A percentile compares a stretch with the other conserved stretches of the same genome.
phyloP scores from a whole-genome alignment of 1,284 basidiomycete species.

The Inonotus obliquus region DNA sequence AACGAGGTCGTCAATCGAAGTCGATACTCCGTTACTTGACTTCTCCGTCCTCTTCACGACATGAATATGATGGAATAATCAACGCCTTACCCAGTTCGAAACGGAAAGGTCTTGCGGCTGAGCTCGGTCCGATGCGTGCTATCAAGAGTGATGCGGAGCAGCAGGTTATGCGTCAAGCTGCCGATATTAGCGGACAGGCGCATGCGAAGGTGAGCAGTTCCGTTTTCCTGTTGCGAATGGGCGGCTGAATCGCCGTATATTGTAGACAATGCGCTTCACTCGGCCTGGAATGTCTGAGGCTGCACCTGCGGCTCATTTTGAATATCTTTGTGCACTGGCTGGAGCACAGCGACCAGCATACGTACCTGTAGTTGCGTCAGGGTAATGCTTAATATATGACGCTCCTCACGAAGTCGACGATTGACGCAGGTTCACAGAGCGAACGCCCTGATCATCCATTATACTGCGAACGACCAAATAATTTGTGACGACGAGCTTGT shows the following conservation, averaged over 20 bases:
- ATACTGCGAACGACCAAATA: conserved; percentile 84
- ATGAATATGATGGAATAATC: conserved; percentile 48
- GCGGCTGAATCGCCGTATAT: not conserved
- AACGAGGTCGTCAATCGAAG: conserved; percentile 35
- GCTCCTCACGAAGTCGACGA: conserved; percentile 2
- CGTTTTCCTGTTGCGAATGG: not conserved
- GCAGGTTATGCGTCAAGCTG: conserved; percentile 65
- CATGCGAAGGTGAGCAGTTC: conserved; percentile 59
- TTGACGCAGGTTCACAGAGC: conserved; percentile 42
- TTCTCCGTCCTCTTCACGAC: conserved; percentile 30
- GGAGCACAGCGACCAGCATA: conserved; percentile 86
- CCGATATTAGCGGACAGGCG: conserved; percentile 70
- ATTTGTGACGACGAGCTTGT: conserved; percentile 73
- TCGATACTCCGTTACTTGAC: conserved; percentile 47
- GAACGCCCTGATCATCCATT: conserved; percentile 88
- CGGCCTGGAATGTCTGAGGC: conserved; percentile 68
- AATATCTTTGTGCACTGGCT: conserved; percentile 75
- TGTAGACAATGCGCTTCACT: conserved; percentile 80
- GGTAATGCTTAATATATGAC: conserved; percentile 53
- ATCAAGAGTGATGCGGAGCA: conserved; percentile 74
- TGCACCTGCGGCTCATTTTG: conserved; percentile 80
- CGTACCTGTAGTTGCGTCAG: conserved; percentile 92
- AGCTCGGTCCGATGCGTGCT: conserved; percentile 57
- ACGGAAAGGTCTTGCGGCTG: conserved; percentile 49
- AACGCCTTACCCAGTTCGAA: conserved; percentile 46